Evolutionary conservation across 768 basidiomycete genomes (phyloP), one percentile per base, ranked within the genome.

Genomic region (Filobasidium wieringae): DNA sequence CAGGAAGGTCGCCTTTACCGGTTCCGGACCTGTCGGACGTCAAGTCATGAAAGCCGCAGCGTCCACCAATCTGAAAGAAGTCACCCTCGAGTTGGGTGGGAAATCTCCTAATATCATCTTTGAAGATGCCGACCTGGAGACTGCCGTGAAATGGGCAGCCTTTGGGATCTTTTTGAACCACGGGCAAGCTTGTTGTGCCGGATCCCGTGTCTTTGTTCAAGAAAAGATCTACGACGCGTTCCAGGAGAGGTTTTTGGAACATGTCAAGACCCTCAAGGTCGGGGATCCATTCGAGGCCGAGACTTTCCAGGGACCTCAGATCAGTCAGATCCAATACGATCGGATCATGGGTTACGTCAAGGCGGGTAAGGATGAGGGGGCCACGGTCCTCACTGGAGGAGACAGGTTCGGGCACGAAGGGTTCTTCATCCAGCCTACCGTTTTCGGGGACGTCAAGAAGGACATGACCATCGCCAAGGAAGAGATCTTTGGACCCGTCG

Each of bases 401-500:
- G 78, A 81, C 50, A 52, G 71, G 84, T 74, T 79, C 62, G 86
- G 76, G 5, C 85, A 89, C 7, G 79, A 80, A 58, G 83, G 93
- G n/a, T 99, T 80, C 75, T 99, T 80, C 68, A 84, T 95, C 53
- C 83, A 70, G 63, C 67, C 72, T 14, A 88, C 88, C 24, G 79
- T 88, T 64, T 88, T 88, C 77, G 82, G 83, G 17, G 77, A 87
- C 66, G 79, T 80, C 19, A 79, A 75, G 43, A 78, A 81, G 17
- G 80, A 84, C 55, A 87, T 87, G 85, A 83, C 81, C 75, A 88
- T 92, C 61, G 84, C 84, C 63, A 78, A 80, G 68, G 87, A 88
- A 75, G 86, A 92, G 84, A 95, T 95, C 64, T 97, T 97, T 72
- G 93, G 93, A 8, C 93, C 93, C 27, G 92, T 97, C 2, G 80